Conservation (phyloP, 305 asterid species). For the Solanum hybrid region DNA sequence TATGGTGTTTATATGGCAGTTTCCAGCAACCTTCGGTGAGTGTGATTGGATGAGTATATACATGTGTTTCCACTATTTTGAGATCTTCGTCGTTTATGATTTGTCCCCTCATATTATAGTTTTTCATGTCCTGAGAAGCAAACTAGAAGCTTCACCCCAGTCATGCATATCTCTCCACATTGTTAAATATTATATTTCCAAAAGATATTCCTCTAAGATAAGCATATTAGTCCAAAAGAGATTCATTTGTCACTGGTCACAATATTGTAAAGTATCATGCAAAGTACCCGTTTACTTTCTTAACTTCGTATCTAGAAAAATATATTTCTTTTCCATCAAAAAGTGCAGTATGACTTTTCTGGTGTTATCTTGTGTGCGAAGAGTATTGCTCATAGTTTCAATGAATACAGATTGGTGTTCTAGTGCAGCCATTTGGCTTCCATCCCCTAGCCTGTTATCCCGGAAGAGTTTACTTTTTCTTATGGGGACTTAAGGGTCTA, state of each 20-base stretch:
- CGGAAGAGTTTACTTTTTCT: neutral
- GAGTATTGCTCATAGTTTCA: neutral
- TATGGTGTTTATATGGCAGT: slow-evolving; percentile 87
- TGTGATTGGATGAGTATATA: neutral
- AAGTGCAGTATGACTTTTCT: neutral
- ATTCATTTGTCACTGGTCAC: neutral
- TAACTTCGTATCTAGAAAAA: neutral
- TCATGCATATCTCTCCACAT: neutral
- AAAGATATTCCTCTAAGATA: neutral
- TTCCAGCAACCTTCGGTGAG: slow-evolving; percentile 87
- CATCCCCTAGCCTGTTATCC: neutral
- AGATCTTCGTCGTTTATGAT: neutral
- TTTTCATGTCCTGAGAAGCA: neutral
- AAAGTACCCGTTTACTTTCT: neutral
- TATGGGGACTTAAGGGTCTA: neutral
- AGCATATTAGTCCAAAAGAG: neutral
- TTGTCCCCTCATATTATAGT: neutral
- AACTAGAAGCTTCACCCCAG: neutral
- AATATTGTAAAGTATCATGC: neutral
- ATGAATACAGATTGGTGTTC: neutral
- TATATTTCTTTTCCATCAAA: neutral
- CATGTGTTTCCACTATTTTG: neutral
- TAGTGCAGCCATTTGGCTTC: neutral
- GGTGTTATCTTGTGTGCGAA: neutral
- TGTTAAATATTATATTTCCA: neutral